phyloP scores from a whole-genome alignment of 768 basidiomycete genomes.

The Russula foetens region DNA sequence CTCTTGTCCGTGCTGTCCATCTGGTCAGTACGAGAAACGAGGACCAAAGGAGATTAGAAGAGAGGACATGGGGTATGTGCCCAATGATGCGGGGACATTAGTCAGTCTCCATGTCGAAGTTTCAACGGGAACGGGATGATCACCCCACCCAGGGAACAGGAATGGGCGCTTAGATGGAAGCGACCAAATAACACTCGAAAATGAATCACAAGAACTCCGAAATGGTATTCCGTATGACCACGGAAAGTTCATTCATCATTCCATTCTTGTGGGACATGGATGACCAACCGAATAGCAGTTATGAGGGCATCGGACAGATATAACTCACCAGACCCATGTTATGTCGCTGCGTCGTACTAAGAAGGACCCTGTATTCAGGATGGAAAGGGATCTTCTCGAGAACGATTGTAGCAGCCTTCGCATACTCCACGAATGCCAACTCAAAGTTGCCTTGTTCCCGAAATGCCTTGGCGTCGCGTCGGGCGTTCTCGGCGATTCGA shows the following conservation, averaged over 20 bases:
- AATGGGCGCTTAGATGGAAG: neutral
- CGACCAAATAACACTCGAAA: neutral
- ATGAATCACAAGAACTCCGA: neutral
- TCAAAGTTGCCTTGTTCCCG: constrained; percentile 49
- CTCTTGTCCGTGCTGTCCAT: constrained; percentile 60
- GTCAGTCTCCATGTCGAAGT: neutral
- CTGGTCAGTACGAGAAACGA: constrained; percentile 13
- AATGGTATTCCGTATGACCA: neutral
- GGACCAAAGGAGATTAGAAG: neutral
- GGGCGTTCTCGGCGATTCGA: constrained; percentile 53
- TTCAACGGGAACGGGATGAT: neutral
- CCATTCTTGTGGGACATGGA: neutral
- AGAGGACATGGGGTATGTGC: neutral
- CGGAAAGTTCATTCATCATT: neutral
- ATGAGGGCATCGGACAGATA: neutral
- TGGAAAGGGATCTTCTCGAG: constrained; percentile 73
- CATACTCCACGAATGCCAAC: constrained; percentile 62
- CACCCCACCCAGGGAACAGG: neutral
- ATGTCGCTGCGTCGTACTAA: constrained; percentile 50
- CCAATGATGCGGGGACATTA: too few relatives aligned
- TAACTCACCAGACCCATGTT: constrained; percentile 63
- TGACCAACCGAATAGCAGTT: neutral
- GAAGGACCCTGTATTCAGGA: constrained; percentile 48
- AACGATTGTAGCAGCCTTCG: constrained; percentile 68
- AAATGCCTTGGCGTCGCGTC: constrained; percentile 31